These are phyloP conservation scores for Aureobasidium namibiae DNA, from an alignment of 2,329 filamentous ascomycete species.

Conservation along the genomic window DNA sequence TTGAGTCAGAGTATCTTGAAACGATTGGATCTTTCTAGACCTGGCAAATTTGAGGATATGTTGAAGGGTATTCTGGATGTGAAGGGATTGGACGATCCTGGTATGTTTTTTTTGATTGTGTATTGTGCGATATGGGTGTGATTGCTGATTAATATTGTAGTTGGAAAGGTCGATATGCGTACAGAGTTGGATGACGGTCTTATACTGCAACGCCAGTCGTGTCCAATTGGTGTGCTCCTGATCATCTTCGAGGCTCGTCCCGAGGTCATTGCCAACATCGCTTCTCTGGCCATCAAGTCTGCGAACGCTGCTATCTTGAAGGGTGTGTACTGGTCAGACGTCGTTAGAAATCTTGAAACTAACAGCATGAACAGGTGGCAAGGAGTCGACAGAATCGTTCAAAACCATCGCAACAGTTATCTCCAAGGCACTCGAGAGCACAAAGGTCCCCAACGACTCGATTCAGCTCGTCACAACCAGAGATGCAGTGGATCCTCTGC, in stretches of 20 bases:
- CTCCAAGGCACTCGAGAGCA: constrained; percentile 62
- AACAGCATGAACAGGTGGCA: constrained; percentile 55
- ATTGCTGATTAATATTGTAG: constrained; percentile 33
- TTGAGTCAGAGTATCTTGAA: constrained; percentile 79
- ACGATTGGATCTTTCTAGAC: constrained; percentile 73
- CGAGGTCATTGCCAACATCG: constrained; percentile 97
- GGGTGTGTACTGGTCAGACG: constrained; percentile 37
- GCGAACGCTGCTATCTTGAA: constrained; percentile 96
- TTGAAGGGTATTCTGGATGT: constrained; percentile 90
- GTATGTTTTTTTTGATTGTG: constrained; percentile 39
- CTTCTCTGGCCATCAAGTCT: constrained; percentile 90
- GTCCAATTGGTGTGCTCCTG: constrained; percentile 92
- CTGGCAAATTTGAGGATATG: constrained; percentile 97
- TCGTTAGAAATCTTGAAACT: background rate
- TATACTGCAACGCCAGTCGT: constrained; percentile 77
- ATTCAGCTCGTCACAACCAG: constrained; percentile 91
- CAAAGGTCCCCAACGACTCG: constrained; percentile 72
- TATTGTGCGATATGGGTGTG: background rate
- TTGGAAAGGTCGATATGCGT: constrained; percentile 75
- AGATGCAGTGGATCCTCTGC: constrained; percentile 80
- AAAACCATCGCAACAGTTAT: constrained; percentile 81
- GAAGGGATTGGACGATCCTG: constrained; percentile 71
- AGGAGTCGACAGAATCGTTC: constrained; percentile 94
- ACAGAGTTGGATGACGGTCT: constrained; percentile 83
- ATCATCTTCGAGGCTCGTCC: constrained; percentile 98